phyloP scores from a whole-genome alignment of 306 rosid genomes.

The Lathyrus aphaca region DNA sequence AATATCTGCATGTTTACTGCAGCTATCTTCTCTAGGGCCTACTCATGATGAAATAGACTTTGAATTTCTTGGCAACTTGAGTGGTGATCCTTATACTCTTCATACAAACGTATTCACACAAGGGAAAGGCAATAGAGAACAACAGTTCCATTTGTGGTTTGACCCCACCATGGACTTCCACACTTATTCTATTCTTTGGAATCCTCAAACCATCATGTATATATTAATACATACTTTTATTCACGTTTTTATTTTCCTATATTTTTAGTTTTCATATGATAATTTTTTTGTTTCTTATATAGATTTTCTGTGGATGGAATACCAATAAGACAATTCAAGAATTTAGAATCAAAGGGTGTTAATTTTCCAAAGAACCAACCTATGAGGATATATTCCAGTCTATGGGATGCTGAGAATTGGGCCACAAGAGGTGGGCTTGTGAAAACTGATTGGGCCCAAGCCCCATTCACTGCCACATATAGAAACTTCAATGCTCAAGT shows the following conservation, averaged over 20 bases:
- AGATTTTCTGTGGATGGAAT: slow-evolving; percentile 63
- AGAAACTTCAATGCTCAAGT: slow-evolving; percentile 52
- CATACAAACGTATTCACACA: slow-evolving; percentile 63
- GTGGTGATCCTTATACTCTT: slow-evolving; percentile 69
- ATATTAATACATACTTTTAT: not conserved
- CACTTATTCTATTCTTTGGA: slow-evolving; percentile 66
- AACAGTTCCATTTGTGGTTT: slow-evolving; percentile 67
- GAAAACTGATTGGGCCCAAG: slow-evolving; percentile 63
- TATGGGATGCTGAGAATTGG: slow-evolving; percentile 72
- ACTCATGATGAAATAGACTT: slow-evolving; percentile 68
- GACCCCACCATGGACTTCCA: slow-evolving; percentile 69
- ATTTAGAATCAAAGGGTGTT: slow-evolving; percentile 59
- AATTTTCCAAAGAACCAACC: slow-evolving; percentile 55
- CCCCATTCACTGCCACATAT: slow-evolving; percentile 67
- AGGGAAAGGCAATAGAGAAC: slow-evolving; percentile 69
- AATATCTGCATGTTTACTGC: slow-evolving; percentile 25
- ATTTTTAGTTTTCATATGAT: not conserved
- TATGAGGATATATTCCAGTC: slow-evolving; percentile 61
- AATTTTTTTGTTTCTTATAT: not conserved
- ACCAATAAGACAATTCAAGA: slow-evolving; percentile 69
- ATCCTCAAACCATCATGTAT: slow-evolving; percentile 64
- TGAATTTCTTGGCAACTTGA: slow-evolving; percentile 70
- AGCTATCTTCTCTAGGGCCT: slow-evolving; percentile 62
- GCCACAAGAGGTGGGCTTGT: slow-evolving; percentile 74
- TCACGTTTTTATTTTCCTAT: not conserved